Conservation (phyloP, 164 flowering plant species). For the Kingdonia uniflora region DNA sequence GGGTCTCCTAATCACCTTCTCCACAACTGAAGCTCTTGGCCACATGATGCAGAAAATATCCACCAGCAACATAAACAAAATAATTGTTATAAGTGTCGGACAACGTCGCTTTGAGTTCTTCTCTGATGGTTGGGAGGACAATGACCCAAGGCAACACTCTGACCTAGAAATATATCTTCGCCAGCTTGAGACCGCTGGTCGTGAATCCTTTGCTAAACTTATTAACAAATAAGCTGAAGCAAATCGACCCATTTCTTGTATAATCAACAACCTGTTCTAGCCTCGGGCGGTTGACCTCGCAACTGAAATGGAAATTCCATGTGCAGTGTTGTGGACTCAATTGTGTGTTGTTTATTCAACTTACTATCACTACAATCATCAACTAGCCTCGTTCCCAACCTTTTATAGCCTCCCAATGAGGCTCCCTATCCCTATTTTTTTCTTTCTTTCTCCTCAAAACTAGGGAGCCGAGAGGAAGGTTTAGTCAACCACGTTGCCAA, state of each 20-base stretch:
- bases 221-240: constrained; percentile 19
- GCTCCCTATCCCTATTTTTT: too few species aligned
- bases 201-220: constrained; percentile 23
- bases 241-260: constrained; percentile 50
- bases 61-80: constrained; percentile 13
- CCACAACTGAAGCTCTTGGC: constrained; percentile 32
- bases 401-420: too few species aligned
- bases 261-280: constrained; percentile 59
- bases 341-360: constrained; percentile 51
- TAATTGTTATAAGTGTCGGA: constrained; percentile 43
- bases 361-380: constrained; percentile 43
- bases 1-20: constrained; percentile 54
- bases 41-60: constrained; percentile 21
- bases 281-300: constrained; percentile 81
- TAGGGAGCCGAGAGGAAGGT: too few species aligned
- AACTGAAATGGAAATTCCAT: constrained; percentile 31
- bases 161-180: constrained; percentile 28
- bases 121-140: constrained; percentile 40
- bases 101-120: constrained; percentile 55
- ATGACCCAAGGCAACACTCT: constrained; percentile 19
- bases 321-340: constrained; percentile 70
- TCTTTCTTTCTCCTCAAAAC: too few species aligned
- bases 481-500: too few species aligned
- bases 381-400: constrained; percentile 47
- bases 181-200: constrained; percentile 38